These are phyloP conservation scores for Candida railenensis DNA, from an alignment of 805 yeast genomes.

Conservation along the genomic window DNA sequence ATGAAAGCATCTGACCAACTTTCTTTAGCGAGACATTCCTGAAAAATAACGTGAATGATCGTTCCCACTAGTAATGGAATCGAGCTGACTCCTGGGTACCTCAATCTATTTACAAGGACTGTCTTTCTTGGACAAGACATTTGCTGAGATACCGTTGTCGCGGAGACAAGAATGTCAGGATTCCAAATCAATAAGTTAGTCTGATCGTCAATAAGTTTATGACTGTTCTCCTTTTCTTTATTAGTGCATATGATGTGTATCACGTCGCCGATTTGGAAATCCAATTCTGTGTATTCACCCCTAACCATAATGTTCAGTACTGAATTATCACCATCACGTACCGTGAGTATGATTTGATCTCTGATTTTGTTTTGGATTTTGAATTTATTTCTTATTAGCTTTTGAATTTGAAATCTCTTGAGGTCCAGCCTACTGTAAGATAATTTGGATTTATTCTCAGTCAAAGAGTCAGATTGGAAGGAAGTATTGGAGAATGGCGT, in stretches of 20 bases:
- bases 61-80: conserved; percentile 77
- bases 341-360: conserved; percentile 56
- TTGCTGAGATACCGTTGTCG: conserved; percentile 79
- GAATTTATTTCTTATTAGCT: conserved; percentile 29
- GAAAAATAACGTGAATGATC: conserved; percentile 77
- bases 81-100: conserved; percentile 62
- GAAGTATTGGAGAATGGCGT: neutral
- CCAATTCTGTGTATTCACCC: conserved; percentile 59
- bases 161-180: conserved; percentile 80
- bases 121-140: conserved; percentile 72
- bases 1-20: conserved; percentile 40
- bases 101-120: conserved; percentile 54
- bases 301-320: conserved; percentile 49
- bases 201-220: conserved; percentile 51
- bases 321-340: conserved; percentile 35
- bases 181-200: conserved; percentile 71
- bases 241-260: conserved; percentile 58
- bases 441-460: conserved; percentile 24
- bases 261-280: conserved; percentile 51
- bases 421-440: conserved; percentile 49
- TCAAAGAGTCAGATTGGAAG: neutral
- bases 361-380: conserved; percentile 25
- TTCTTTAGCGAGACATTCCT: conserved; percentile 46
- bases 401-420: conserved; percentile 46
- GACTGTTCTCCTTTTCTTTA: conserved; percentile 20